A percentile compares a stretch with the other conserved stretches of the same genome.
phyloP scores from a whole-genome alignment of 2,329 filamentous ascomycete genomes.

The Tolypocladium album region DNA sequence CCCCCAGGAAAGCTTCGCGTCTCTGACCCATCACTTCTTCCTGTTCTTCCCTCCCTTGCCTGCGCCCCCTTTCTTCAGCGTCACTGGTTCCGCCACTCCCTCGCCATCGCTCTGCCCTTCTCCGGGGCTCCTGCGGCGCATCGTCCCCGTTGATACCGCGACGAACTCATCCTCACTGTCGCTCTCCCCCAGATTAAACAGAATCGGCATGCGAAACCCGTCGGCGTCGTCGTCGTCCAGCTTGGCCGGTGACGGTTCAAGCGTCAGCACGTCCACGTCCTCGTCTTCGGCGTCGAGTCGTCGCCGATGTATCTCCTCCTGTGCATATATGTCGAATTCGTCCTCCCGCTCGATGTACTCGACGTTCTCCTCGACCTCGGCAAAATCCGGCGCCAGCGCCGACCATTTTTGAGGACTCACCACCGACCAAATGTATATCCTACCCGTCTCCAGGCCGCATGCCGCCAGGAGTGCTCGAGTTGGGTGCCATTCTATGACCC shows the following conservation, averaged over 20 bases:
- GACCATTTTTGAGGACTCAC: slow-evolving; percentile 95
- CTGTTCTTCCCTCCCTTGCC: slow-evolving; percentile 28
- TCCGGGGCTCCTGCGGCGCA: slow-evolving; percentile 75
- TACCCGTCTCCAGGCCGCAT: slow-evolving; percentile 83
- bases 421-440: slow-evolving; percentile 94
- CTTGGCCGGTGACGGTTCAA: slow-evolving; percentile 54
- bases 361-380: slow-evolving; percentile 95
- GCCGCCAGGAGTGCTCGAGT: slow-evolving; percentile 77
- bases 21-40: slow-evolving; percentile 20
- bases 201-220: slow-evolving; percentile 81
- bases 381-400: slow-evolving; percentile 90
- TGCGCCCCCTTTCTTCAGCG: slow-evolving; percentile 26
- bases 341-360: slow-evolving; percentile 94
- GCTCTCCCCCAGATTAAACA: slow-evolving; percentile 87
- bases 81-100: slow-evolving; percentile 36
- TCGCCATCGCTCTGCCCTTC: slow-evolving; percentile 52
- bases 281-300: slow-evolving; percentile 88
- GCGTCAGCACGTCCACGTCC: slow-evolving; percentile 77
- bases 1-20: neutral
- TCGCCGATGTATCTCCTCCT: slow-evolving; percentile 87
- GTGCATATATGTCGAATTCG: slow-evolving; percentile 94
- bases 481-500: slow-evolving; percentile 96
- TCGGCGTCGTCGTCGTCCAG: slow-evolving; percentile 46
- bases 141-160: slow-evolving; percentile 63
- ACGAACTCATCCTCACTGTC: slow-evolving; percentile 89